A percentile compares a stretch with the other conserved stretches of the same genome.
These are phyloP conservation scores for Herpetomonas tarakana DNA, from an alignment of 208 protist genomes.

Conservation along the genomic window DNA sequence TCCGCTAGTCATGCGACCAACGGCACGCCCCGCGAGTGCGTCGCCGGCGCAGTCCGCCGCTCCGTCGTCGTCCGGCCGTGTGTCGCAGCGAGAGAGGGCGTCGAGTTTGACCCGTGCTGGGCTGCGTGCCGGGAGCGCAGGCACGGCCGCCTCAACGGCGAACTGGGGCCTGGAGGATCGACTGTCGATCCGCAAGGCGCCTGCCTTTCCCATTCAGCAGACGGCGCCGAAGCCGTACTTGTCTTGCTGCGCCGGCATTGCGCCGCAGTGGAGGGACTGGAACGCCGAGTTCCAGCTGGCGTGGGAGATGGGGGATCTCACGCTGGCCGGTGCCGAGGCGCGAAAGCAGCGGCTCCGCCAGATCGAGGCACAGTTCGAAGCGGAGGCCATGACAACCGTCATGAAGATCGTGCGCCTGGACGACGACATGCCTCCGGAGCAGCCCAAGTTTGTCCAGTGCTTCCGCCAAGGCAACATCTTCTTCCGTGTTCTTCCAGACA, in stretches of 20 bases:
- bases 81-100: no score
- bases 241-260: slow-evolving; percentile 60
- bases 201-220: slow-evolving; percentile 77
- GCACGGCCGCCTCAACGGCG: slow-evolving; percentile 2
- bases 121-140: slow-evolving; percentile 11
- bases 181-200: slow-evolving; percentile 57
- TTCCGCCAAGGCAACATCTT: slow-evolving; percentile 85
- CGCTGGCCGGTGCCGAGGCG: slow-evolving; percentile 38
- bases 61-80: no score
- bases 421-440: slow-evolving; percentile 63
- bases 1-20: neutral
- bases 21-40: neutral
- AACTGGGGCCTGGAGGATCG: slow-evolving; percentile 21
- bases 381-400: slow-evolving; percentile 39
- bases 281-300: slow-evolving; percentile 85
- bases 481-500: slow-evolving; percentile 83
- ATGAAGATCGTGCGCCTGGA: slow-evolving; percentile 80
- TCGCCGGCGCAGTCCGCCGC: neutral
- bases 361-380: slow-evolving; percentile 59
- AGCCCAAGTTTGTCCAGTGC: slow-evolving; percentile 79
- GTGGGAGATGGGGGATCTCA: slow-evolving; percentile 74
- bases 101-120: neutral
- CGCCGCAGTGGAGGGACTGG: slow-evolving; percentile 50
- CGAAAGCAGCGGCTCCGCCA: slow-evolving; percentile 37
- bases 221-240: slow-evolving; percentile 69